Base-by-base conservation (phyloP, 306 rosid genomes). In the Cercis canadensis region DNA sequence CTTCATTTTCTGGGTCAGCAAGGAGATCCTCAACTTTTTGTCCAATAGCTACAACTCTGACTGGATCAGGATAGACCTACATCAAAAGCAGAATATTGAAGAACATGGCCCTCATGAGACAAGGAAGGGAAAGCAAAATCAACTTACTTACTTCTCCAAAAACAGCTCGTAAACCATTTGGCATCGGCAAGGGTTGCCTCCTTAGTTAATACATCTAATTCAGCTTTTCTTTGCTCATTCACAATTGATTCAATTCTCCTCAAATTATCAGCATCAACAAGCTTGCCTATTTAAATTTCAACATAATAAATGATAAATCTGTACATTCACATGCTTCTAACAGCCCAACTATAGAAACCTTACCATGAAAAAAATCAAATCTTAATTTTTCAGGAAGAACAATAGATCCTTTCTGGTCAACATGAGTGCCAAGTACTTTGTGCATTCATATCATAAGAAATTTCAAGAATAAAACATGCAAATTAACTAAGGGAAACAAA, bases 121-220 rank as follows among this genome's bases (percentile, higher is more conserved):
- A n/a, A n/a, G n/a, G n/a, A n/a, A n/a, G n/a, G n/a, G n/a, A n/a
- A n/a, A n/a, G n/a, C n/a, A n/a, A n/a, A n/a, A n/a, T n/a, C n/a
- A n/a, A n/a, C n/a, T n/a, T n/a, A n/a, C n/a, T n/a, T n/a, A 91
- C 99, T 84, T 94, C 99, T 62, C 99, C 99, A 82, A 94, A 94
- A 67, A 94, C 97, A 76, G 97, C 99, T 85, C 99, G 87, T 68
- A 94, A 69, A 60, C 99, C 95, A 57, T 89, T 86, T 85, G 49
- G 97, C 99, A 11, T 91, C 92, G 46, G 76, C 83, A 66, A 91
- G 92, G 69, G 85, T 67, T 57, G 72, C 96, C 80, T 86, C 99
- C 84, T 85, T 87, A 10, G 88, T 83, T 72, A 29, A 87, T 34
- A 94, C 99, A 56, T 78, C 96, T 75, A 94, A 75, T 77, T 85